Conservation (phyloP, 2,329 filamentous ascomycete genomes). For the Fusarium concolor region DNA sequence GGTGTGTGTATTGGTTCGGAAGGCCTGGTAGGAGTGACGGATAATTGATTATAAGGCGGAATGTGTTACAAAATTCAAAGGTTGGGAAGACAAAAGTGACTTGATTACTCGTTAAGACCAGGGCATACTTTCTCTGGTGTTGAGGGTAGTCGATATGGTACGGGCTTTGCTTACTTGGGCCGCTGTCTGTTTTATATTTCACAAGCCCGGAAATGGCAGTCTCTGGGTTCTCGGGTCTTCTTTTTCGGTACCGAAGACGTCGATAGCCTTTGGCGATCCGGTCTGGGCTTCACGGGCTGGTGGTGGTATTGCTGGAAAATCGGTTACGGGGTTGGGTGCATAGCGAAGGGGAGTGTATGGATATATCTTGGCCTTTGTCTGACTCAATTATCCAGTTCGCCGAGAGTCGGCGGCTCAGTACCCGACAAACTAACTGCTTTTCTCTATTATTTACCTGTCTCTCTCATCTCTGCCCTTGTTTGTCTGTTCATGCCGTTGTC, state of each 20-base stretch:
- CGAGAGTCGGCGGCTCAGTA: slow-evolving; percentile 42
- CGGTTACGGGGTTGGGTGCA: slow-evolving; percentile 55
- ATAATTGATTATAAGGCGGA: slow-evolving; percentile 52
- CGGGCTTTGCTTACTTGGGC: slow-evolving; percentile 48
- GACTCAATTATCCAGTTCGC: slow-evolving; percentile 49
- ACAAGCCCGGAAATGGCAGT: slow-evolving; percentile 45
- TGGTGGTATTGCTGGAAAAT: slow-evolving; percentile 57
- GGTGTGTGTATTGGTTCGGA: slow-evolving; percentile 53
- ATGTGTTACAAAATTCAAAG: slow-evolving; percentile 51
- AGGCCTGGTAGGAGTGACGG: slow-evolving; percentile 55
- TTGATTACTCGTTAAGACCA: slow-evolving; percentile 46
- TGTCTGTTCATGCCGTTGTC: slow-evolving; percentile 29
- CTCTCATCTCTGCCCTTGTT: slow-evolving; percentile 33
- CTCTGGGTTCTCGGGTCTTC: slow-evolving; percentile 6
- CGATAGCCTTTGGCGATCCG: slow-evolving; percentile 1
- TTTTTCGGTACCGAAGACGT: slow-evolving; percentile 14
- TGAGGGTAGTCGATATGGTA: slow-evolving; percentile 48
- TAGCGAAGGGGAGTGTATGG: slow-evolving; percentile 59
- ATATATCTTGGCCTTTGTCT: slow-evolving; percentile 55
- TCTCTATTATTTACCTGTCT: slow-evolving; percentile 36
- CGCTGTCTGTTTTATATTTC: slow-evolving; percentile 49
- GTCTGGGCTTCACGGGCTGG: slow-evolving; percentile 38
- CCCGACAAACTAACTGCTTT: slow-evolving; percentile 43
- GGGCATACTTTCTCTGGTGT: slow-evolving; percentile 50
- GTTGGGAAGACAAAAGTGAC: slow-evolving; percentile 58